Conservation (phyloP, 192 early-diverging fungal species). For the Backusella parvicylindrica region DNA sequence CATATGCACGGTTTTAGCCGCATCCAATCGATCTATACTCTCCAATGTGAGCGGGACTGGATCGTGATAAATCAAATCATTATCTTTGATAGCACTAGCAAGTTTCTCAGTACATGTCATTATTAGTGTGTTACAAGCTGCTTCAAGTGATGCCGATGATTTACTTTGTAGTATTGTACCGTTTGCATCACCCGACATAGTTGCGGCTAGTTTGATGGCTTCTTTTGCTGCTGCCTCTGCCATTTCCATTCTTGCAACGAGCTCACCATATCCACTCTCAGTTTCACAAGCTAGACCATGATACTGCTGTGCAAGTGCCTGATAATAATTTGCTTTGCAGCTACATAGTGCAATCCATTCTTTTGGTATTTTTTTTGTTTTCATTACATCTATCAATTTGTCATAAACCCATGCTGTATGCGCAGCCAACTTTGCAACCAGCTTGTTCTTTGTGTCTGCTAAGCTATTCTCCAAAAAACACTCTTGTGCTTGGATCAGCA, state of each 20-base stretch:
- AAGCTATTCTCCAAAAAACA: conserved; percentile 84
- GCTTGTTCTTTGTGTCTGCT: conserved; percentile 68
- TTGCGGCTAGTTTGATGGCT: conserved; percentile 69
- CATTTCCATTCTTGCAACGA: conserved; percentile 69
- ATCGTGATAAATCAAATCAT: conserved; percentile 97
- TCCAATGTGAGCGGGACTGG: conserved; percentile 75
- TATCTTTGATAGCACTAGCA: conserved; percentile 71
- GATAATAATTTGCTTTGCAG: conserved; percentile 87
- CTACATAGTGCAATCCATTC: conserved; percentile 81
- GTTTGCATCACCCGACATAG: conserved; percentile 61
- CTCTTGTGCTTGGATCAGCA: conserved; percentile 96
- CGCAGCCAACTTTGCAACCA: conserved; percentile 86
- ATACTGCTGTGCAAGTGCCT: conserved; percentile 82
- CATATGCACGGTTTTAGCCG: conserved; percentile 76
- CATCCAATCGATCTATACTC: conserved; percentile 79
- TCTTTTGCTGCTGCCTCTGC: conserved; percentile 87
- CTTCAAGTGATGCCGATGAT: conserved; percentile 66
- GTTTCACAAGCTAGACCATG: conserved; percentile 64
- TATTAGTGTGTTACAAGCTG: conserved; percentile 62
- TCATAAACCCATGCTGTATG: conserved; percentile 75
- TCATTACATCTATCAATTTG: conserved; percentile 67
- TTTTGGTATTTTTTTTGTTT: conserved; percentile 57
- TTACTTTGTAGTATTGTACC: conserved; percentile 59
- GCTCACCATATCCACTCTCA: conserved; percentile 82
- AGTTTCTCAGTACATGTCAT: conserved; percentile 71